These are phyloP conservation scores for Sugiyamaella marilandica DNA, from an alignment of 805 yeast genomes.

Conservation along the genomic window DNA sequence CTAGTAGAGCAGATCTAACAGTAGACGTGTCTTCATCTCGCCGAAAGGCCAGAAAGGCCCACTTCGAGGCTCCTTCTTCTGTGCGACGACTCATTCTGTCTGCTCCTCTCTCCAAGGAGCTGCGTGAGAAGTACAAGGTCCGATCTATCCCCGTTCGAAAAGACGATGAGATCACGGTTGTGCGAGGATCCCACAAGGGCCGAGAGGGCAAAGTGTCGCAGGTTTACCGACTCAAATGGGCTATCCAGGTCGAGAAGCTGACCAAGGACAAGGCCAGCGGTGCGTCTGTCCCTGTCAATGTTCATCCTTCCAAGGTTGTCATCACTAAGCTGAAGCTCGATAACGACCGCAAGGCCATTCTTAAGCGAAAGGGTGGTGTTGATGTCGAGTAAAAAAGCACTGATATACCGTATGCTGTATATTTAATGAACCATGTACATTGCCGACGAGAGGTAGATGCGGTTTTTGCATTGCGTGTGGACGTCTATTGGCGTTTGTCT, in stretches of 20 bases:
- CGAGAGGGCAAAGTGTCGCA: slow-evolving; percentile 97
- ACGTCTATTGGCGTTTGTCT: no score
- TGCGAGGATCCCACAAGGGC: slow-evolving; percentile 99
- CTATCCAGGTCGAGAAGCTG: slow-evolving; percentile 95
- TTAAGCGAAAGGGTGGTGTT: slow-evolving; percentile 93
- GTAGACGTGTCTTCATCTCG: slow-evolving; percentile 98
- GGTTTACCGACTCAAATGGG: slow-evolving; percentile 97
- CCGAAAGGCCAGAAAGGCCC: slow-evolving; percentile 99
- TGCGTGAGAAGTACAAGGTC: slow-evolving; percentile 94
- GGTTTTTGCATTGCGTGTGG: no score
- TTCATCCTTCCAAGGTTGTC: slow-evolving; percentile 98
- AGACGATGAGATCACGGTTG: slow-evolving; percentile 92
- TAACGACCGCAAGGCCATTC: slow-evolving; percentile 97
- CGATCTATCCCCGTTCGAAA: slow-evolving; percentile 95
- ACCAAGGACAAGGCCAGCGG: slow-evolving; percentile 97
- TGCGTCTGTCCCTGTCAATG: slow-evolving; percentile 93
- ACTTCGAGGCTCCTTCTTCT: slow-evolving; percentile 96
- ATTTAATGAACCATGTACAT: slow-evolving; percentile 5
- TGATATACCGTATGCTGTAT: slow-evolving; percentile 4
- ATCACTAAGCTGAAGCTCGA: slow-evolving; percentile 97
- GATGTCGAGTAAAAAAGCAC: slow-evolving; percentile 66
- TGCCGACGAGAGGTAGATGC: background rate
- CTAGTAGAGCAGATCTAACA: slow-evolving; percentile 11
- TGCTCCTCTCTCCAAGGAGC: slow-evolving; percentile 98
- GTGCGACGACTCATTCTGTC: slow-evolving; percentile 91